Percentiles rank a stretch among this genome's conserved stretches.
Conservation (phyloP, 1,139 yeast species). For the Pichia sp. region DNA sequence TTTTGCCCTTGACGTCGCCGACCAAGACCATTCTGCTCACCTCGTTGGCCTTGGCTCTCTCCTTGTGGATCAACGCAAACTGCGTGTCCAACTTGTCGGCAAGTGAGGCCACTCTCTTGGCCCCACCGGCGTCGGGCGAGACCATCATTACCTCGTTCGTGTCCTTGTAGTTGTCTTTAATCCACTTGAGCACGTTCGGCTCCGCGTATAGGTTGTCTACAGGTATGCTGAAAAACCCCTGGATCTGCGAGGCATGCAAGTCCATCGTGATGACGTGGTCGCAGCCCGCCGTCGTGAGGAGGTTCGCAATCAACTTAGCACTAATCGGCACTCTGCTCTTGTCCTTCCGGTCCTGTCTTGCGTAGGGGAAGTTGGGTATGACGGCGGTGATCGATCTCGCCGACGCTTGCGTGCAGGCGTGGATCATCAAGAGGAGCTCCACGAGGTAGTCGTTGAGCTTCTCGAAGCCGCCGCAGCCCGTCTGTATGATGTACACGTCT, state of each 20-base stretch:
- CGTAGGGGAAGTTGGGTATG: constrained; percentile 77
- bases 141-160: constrained; percentile 56
- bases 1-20: constrained; percentile 69
- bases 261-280: constrained; percentile 81
- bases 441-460: constrained; percentile 64
- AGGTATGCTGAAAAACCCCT: constrained; percentile 77
- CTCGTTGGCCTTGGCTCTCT: constrained; percentile 75
- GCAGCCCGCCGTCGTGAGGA: constrained; percentile 76
- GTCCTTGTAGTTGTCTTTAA: constrained; percentile 45
- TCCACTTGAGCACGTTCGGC: constrained; percentile 68
- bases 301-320: constrained; percentile 72
- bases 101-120: constrained; percentile 74
- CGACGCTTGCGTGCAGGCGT: constrained; percentile 75
- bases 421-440: constrained; percentile 68
- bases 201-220: constrained; percentile 81
- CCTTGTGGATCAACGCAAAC: constrained; percentile 79
- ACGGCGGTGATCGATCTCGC: constrained; percentile 78
- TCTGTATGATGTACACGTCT: constrained; percentile 69
- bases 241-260: constrained; percentile 79
- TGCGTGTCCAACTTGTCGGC: constrained; percentile 74
- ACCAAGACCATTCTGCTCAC: constrained; percentile 72
- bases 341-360: constrained; percentile 80
- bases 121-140: constrained; percentile 86
- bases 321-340: constrained; percentile 80
- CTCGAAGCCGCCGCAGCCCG: constrained; percentile 66